phyloP scores from a whole-genome alignment of 495 filamentous ascomycete genomes.

The Rusavskia elegans region DNA sequence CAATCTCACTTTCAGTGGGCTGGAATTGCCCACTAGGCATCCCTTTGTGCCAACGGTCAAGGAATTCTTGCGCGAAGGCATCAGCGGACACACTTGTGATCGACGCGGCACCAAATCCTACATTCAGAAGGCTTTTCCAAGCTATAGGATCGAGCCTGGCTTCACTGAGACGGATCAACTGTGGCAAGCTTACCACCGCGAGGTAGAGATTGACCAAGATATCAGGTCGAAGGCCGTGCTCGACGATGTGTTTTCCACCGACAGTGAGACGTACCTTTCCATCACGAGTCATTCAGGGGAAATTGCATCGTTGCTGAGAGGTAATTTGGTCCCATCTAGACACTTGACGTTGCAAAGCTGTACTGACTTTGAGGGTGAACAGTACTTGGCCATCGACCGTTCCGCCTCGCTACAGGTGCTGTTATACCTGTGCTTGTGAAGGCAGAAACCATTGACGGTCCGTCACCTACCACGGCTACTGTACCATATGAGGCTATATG shows the following conservation, averaged over 20 bases:
- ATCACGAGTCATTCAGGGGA: slow-evolving; percentile 56
- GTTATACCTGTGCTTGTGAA: slow-evolving; percentile 55
- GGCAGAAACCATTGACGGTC: slow-evolving; percentile 24
- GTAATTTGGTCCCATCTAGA: slow-evolving; percentile 8
- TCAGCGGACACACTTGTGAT: slow-evolving; percentile 70
- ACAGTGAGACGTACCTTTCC: slow-evolving; percentile 45
- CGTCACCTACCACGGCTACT: slow-evolving; percentile 18
- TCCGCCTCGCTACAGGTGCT: slow-evolving; percentile 47
- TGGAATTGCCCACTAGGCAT: slow-evolving; percentile 27
- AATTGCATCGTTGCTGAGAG: slow-evolving; percentile 39
- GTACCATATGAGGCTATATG: slow-evolving; percentile 26
- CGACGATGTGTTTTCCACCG: slow-evolving; percentile 44
- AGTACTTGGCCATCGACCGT: slow-evolving; percentile 42
- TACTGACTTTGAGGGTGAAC: background rate
- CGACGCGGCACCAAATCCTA: slow-evolving; percentile 39
- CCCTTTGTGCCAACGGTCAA: slow-evolving; percentile 50
- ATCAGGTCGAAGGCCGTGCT: slow-evolving; percentile 37
- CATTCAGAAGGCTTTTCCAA: slow-evolving; percentile 42
- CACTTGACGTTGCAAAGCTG: background rate
- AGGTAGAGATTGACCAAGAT: slow-evolving; percentile 38
- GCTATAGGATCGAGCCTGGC: slow-evolving; percentile 42
- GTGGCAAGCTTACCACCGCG: slow-evolving; percentile 39
- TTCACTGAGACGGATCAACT: slow-evolving; percentile 47
- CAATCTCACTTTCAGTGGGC: slow-evolving; percentile 39
- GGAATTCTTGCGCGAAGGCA: slow-evolving; percentile 55